These are phyloP conservation scores for Didymella exigua DNA, from an alignment of 2,329 filamentous ascomycete species.

Conservation along the genomic window DNA sequence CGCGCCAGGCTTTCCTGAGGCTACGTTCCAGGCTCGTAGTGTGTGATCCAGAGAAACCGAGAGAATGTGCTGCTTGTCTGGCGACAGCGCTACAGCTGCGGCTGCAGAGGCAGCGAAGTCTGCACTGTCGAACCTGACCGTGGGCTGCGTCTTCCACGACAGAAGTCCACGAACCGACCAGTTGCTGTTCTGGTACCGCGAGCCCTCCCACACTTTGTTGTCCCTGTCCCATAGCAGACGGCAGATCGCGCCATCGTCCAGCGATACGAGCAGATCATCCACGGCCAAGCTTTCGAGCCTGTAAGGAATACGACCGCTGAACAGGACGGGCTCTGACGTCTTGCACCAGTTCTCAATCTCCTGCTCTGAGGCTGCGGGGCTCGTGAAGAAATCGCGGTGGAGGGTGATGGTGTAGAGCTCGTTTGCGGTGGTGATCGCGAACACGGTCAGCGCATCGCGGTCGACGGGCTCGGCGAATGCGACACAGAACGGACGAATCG, in stretches of 20 bases:
- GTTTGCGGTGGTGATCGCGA: conserved; percentile 78
- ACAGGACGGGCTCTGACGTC: conserved; percentile 71
- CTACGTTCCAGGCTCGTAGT: conserved; percentile 85
- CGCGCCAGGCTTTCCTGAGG: conserved; percentile 76
- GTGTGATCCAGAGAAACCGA: conserved; percentile 89
- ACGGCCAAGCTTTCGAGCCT: conserved; percentile 76
- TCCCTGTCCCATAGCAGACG: conserved; percentile 57
- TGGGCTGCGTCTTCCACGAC: conserved; percentile 68
- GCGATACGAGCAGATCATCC: conserved; percentile 76
- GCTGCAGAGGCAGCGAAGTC: conserved; percentile 67
- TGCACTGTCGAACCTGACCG: conserved; percentile 68
- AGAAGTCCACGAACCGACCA: conserved; percentile 69
- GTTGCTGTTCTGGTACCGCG: conserved; percentile 73
- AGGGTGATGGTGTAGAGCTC: conserved; percentile 85
- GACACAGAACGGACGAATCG: conserved; percentile 77
- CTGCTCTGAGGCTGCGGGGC: conserved; percentile 70
- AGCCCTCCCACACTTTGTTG: conserved; percentile 66
- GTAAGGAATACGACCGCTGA: conserved; percentile 80
- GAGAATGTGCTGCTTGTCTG: conserved; percentile 64
- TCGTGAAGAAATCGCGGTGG: conserved; percentile 79
- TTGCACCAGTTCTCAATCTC: conserved; percentile 79
- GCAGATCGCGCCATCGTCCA: conserved; percentile 79
- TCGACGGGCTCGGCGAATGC: conserved; percentile 80
- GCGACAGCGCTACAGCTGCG: conserved; percentile 61
- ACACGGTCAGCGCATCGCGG: conserved; percentile 77